Conservation (phyloP, 176 grass and related monocot genomes). For the Bonia amplexicaulis region DNA sequence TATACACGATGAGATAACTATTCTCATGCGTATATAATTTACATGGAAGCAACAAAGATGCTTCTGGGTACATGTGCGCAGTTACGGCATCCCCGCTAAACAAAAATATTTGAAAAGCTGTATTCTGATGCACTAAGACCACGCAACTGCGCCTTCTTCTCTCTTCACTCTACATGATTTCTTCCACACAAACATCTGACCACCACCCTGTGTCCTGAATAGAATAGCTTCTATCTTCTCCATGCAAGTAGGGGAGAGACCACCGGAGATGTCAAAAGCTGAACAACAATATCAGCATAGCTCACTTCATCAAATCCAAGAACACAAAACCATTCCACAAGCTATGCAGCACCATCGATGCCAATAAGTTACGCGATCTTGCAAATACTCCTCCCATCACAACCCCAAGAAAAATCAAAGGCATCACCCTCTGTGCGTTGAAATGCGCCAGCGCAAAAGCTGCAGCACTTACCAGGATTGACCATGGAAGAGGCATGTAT, state of each 20-base stretch:
- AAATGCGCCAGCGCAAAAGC: slow-evolving; percentile 90
- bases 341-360: slow-evolving; percentile 84
- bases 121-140: neutral
- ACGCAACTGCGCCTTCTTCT: neutral
- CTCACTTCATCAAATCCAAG: slow-evolving; percentile 89
- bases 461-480: slow-evolving; percentile 69
- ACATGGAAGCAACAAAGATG: neutral
- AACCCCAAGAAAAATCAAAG: slow-evolving; percentile 82
- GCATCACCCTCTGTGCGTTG: slow-evolving; percentile 84
- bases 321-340: slow-evolving; percentile 97
- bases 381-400: slow-evolving; percentile 88
- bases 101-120: neutral
- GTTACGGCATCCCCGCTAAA: neutral
- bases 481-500: slow-evolving; percentile 77
- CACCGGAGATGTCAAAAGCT: slow-evolving; percentile 1
- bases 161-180: neutral
- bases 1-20: slow-evolving; percentile 21
- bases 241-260: neutral
- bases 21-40: slow-evolving; percentile 17
- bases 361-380: slow-evolving; percentile 71
- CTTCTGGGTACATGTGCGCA: slow-evolving; percentile 2
- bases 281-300: neutral
- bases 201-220: neutral
- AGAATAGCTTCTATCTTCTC: neutral
- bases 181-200: neutral